Conservation (phyloP, 441 rosid genomes). For the Pelargonium fulgidum region DNA sequence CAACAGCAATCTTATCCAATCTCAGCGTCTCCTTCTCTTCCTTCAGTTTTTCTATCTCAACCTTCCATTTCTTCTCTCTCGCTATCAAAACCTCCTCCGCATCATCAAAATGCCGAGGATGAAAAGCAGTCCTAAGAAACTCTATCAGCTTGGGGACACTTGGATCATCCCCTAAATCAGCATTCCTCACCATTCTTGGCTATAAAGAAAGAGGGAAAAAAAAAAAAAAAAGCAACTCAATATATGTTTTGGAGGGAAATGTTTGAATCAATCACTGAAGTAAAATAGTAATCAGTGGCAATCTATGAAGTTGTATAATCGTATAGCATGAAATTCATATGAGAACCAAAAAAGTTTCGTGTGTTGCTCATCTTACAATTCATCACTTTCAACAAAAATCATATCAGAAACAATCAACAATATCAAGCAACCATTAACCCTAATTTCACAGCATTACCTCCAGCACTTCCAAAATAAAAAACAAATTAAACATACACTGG, state of each 20-base stretch:
- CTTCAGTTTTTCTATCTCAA: background rate
- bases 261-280: too few species aligned
- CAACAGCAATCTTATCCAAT: background rate
- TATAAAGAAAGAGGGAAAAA: background rate
- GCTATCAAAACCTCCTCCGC: background rate
- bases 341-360: too few species aligned
- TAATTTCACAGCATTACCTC: too few species aligned
- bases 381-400: too few species aligned
- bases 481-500: too few species aligned
- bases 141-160: background rate
- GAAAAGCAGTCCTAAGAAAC: background rate
- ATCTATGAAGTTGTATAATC: too few species aligned
- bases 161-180: background rate
- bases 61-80: background rate
- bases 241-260: background rate
- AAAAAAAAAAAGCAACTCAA: background rate
- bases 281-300: too few species aligned
- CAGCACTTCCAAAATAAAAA: too few species aligned
- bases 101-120: background rate
- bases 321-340: too few species aligned
- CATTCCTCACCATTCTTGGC: slow-evolving; percentile 1
- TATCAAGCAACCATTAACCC: too few species aligned
- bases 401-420: too few species aligned
- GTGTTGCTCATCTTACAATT: too few species aligned
- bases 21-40: background rate